Conservation (phyloP, 2,329 filamentous ascomycete species). For the Delphinella strobiligena region DNA sequence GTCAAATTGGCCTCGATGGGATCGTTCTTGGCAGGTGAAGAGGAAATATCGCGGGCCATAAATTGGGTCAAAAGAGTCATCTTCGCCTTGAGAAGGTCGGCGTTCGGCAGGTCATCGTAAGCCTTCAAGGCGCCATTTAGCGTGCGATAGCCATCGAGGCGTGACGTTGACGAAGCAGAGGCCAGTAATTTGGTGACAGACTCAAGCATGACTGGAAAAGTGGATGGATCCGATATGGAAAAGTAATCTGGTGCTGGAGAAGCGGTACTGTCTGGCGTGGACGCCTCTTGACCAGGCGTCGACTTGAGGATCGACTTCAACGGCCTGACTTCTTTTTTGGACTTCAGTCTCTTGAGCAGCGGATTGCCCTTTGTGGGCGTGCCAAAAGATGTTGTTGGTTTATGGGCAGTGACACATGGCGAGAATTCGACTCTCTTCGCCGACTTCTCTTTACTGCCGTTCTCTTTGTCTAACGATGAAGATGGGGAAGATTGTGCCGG, state of each 20-base stretch:
- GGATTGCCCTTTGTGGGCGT: constrained; percentile 8
- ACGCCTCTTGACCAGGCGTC: constrained; percentile 29
- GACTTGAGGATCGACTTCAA: constrained; percentile 76
- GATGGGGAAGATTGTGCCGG: constrained; percentile 4
- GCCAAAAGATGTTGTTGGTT: neutral
- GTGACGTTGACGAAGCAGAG: constrained; percentile 56
- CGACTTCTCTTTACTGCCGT: constrained; percentile 12
- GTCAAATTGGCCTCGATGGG: constrained; percentile 56
- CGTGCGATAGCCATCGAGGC: constrained; percentile 76
- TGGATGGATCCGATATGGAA: constrained; percentile 39
- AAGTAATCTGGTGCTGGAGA: constrained; percentile 29
- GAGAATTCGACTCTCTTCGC: constrained; percentile 52
- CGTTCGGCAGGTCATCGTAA: constrained; percentile 71
- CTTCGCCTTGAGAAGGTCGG: constrained; percentile 59
- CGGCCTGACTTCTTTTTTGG: constrained; percentile 41
- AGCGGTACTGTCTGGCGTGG: constrained; percentile 24
- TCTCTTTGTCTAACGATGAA: constrained; percentile 4
- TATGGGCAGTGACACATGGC: constrained; percentile 25
- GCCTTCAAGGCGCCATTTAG: constrained; percentile 64
- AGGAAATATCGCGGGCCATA: constrained; percentile 66
- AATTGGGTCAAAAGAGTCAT: constrained; percentile 69
- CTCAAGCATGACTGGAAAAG: constrained; percentile 70
- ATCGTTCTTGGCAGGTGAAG: constrained; percentile 29
- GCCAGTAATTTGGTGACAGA: constrained; percentile 73
- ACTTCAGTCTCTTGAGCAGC: constrained; percentile 32